phyloP scores from a whole-genome alignment of 2,329 filamentous ascomycete genomes.

The Cladophialophora psammophila region DNA sequence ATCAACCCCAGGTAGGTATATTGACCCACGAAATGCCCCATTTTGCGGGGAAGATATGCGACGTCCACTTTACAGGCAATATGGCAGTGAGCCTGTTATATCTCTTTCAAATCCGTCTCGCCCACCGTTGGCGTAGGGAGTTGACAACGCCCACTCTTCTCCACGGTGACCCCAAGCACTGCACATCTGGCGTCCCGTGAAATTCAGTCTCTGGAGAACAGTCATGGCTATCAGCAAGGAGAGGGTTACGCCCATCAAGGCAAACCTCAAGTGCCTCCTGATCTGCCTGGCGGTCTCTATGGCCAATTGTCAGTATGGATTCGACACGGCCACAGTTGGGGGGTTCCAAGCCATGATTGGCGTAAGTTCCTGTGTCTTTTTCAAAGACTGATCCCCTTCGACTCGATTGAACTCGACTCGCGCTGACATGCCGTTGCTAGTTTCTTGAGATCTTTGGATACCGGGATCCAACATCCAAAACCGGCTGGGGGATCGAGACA shows the following conservation, averaged over 20 bases:
- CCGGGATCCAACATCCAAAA: slow-evolving; percentile 46
- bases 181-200: background rate
- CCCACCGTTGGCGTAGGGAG: too few relatives aligned
- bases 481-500: slow-evolving; percentile 47
- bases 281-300: slow-evolving; percentile 57
- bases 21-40: slow-evolving; percentile 7
- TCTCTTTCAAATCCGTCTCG: background rate
- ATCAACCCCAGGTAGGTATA: slow-evolving; percentile 1
- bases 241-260: slow-evolving; percentile 22
- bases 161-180: background rate
- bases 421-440: background rate
- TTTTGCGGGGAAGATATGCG: slow-evolving; percentile 5
- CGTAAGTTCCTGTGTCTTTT: background rate
- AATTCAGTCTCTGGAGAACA: background rate
- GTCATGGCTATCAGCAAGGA: slow-evolving; percentile 27
- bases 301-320: slow-evolving; percentile 62
- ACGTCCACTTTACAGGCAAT: background rate
- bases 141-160: background rate
- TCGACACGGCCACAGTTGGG: slow-evolving; percentile 57
- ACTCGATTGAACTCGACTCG: background rate
- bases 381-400: too few relatives aligned
- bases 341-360: slow-evolving; percentile 61
- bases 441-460: slow-evolving; percentile 61
- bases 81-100: background rate
- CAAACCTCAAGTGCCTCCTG: slow-evolving; percentile 54